phyloP scores from a whole-genome alignment of 768 basidiomycete genomes.

The Strobilomyces echinocephalus region DNA sequence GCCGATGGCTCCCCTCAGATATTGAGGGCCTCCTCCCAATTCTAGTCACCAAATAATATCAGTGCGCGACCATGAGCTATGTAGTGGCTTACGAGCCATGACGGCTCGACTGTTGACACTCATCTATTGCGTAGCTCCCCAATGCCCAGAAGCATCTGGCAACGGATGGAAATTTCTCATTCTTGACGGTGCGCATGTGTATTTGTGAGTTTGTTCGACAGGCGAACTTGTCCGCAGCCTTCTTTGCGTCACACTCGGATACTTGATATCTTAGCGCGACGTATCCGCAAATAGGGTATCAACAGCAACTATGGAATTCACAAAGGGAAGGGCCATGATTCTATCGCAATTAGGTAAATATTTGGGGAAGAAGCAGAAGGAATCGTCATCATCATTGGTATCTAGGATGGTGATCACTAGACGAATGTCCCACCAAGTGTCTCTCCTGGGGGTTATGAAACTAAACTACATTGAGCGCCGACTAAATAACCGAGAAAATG shows the following conservation, averaged over 20 bases:
- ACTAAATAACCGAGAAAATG: not conserved
- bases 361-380: conserved; percentile 28
- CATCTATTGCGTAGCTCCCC: too few relatives aligned
- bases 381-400: conserved; percentile 43
- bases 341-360: conserved; percentile 43
- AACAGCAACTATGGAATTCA: conserved; percentile 39
- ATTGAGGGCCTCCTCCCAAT: conserved; percentile 38
- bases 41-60: conserved; percentile 40
- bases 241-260: conserved; percentile 21
- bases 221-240: conserved; percentile 29
- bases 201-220: conserved; percentile 34
- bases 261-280: conserved; percentile 35
- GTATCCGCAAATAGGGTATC: conserved; percentile 37
- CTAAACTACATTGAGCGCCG: conserved; percentile 12
- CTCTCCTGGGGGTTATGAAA: conserved; percentile 41
- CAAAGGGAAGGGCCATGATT: conserved; percentile 41
- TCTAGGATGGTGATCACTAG: conserved; percentile 46
- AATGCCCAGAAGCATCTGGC: too few relatives aligned
- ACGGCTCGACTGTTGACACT: not conserved
- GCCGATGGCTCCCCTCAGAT: conserved; percentile 38
- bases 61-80: conserved; percentile 26
- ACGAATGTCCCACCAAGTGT: conserved; percentile 44
- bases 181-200: conserved; percentile 28
- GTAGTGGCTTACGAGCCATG: not conserved
- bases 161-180: too few relatives aligned